phyloP scores from a whole-genome alignment of 202 grass and related monocot species.

The Saccharum hybrid region DNA sequence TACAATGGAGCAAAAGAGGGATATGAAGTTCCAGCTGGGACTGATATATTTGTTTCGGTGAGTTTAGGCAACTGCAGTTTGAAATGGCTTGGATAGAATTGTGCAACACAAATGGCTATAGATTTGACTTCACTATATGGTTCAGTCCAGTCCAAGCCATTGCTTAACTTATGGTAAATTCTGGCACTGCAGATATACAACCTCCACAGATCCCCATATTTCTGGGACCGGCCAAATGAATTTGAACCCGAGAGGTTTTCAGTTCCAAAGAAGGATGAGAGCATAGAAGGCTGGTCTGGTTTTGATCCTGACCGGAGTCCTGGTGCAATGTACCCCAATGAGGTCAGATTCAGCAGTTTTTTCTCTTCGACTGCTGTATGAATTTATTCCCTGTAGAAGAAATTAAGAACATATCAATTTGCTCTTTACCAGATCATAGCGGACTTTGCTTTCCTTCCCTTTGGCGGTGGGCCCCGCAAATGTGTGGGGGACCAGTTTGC shows the following conservation, averaged over 20 bases:
- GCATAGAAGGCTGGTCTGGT: conserved; percentile 83
- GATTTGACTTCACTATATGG: not conserved
- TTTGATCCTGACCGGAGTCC: conserved; percentile 78
- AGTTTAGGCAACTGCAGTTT: conserved; percentile 38
- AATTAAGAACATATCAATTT: conserved; percentile 4
- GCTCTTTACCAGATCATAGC: conserved; percentile 65
- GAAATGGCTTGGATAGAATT: not conserved
- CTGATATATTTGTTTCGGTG: conserved; percentile 97
- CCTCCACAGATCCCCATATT: conserved; percentile 87
- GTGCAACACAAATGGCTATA: conserved; percentile 13
- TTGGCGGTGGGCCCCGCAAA: conserved; percentile 84
- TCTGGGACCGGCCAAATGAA: conserved; percentile 85
- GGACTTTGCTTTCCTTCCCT: conserved; percentile 93
- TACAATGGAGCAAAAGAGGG: conserved; percentile 85
- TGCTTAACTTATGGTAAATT: conserved; percentile 21
- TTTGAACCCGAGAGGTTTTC: conserved; percentile 94
- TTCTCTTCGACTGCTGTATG: conserved; percentile 11
- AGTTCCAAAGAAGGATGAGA: conserved; percentile 69
- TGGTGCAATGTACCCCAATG: conserved; percentile 88
- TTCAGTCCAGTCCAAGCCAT: conserved; percentile 2
- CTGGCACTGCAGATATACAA: conserved; percentile 75
- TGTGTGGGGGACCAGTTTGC: conserved; percentile 90
- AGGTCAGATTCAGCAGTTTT: conserved; percentile 48
- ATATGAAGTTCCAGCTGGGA: conserved; percentile 89
- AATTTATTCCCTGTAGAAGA: not conserved